These are phyloP conservation scores for Lentinula detonsa DNA, from an alignment of 768 basidiomycete species.

Conservation along the genomic window DNA sequence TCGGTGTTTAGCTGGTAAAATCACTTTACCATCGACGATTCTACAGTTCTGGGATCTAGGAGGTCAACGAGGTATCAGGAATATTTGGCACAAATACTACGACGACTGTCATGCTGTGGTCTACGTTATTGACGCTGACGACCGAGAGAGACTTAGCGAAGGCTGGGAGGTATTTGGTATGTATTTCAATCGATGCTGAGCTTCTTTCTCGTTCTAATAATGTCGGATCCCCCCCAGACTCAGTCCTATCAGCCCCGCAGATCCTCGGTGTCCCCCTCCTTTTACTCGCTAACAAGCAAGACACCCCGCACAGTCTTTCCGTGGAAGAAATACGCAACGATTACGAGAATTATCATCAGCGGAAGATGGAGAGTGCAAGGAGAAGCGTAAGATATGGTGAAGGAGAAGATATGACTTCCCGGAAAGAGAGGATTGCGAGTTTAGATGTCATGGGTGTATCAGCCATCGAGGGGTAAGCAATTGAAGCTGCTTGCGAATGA, in stretches of 20 bases:
- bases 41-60: constrained; percentile 98
- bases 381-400: constrained; percentile 42
- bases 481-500: not conserved
- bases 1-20: constrained; percentile 72
- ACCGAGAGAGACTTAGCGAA: constrained; percentile 83
- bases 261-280: constrained; percentile 88
- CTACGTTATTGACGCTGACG: constrained; percentile 91
- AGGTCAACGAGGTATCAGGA: constrained; percentile 88
- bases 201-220: not conserved
- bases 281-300: constrained; percentile 95
- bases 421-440: constrained; percentile 61
- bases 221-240: constrained; percentile 38
- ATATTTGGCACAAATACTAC: constrained; percentile 93
- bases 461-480: constrained; percentile 79
- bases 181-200: constrained; percentile 18
- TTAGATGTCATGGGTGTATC: constrained; percentile 88
- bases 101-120: constrained; percentile 96
- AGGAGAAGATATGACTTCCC: constrained; percentile 34
- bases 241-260: constrained; percentile 82
- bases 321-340: constrained; percentile 88
- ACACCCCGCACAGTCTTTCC: constrained; percentile 70
- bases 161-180: constrained; percentile 97
- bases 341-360: constrained; percentile 83
- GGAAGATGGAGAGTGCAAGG: constrained; percentile 64
- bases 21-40: constrained; percentile 87